A percentile compares a stretch with the other conserved stretches of the same genome.
phyloP scores from a whole-genome alignment of 257 asterid species.

The Solanum megistacrolobum region DNA sequence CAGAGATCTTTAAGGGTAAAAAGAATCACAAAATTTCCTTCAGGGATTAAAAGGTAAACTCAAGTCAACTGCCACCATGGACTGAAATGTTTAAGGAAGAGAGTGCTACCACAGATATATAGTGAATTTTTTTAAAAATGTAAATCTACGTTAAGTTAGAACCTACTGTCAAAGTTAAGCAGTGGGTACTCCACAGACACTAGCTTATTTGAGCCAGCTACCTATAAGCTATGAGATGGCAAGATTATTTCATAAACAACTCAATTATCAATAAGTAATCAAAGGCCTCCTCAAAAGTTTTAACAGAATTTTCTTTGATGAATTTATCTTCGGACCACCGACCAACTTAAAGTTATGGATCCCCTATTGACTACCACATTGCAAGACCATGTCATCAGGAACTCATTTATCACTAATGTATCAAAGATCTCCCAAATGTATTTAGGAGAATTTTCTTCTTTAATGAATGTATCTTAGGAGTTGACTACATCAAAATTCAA shows the following conservation, averaged over 20 bases:
- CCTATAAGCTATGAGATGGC: background rate
- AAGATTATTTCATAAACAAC: background rate
- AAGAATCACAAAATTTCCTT: background rate
- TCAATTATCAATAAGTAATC: background rate
- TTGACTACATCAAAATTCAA: background rate
- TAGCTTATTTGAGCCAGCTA: background rate
- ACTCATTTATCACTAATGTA: background rate
- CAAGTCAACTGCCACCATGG: background rate
- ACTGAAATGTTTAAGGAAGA: background rate
- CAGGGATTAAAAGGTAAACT: background rate
- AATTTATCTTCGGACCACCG: background rate
- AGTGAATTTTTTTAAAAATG: background rate
- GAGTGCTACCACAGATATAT: background rate
- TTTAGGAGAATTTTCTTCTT: background rate
- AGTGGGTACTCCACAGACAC: background rate
- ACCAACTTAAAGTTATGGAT: background rate
- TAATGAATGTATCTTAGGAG: background rate
- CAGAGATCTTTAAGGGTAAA: background rate
- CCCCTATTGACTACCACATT: background rate
- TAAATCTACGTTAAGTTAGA: background rate
- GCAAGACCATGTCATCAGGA: background rate
- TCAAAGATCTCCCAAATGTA: background rate
- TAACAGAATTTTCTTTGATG: background rate
- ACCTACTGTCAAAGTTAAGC: background rate
- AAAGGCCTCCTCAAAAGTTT: background rate